Percentiles rank a stretch among this genome's conserved stretches.
Conservation (phyloP, 2,329 filamentous ascomycete species). For the Verticillium zaregamsianum region DNA sequence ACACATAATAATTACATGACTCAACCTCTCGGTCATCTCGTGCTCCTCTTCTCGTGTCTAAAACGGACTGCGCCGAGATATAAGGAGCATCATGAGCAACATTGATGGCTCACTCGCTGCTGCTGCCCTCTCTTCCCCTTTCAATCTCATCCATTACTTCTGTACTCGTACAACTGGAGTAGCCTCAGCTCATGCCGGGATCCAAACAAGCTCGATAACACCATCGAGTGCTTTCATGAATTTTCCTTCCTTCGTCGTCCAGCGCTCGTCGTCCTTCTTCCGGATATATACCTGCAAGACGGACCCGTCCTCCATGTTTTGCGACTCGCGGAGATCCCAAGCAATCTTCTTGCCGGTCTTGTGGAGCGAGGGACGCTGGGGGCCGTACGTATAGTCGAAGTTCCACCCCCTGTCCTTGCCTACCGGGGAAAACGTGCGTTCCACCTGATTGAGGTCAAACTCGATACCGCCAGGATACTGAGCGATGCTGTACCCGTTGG, state of each 20-base stretch:
- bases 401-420: conserved; percentile 26
- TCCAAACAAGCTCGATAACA: conserved; percentile 8
- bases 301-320: conserved; percentile 3
- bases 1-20: too few relatives aligned
- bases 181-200: neutral
- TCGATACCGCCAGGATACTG: neutral
- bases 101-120: too few relatives aligned
- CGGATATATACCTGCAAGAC: conserved; percentile 6
- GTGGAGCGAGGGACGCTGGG: conserved; percentile 21
- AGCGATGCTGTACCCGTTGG: conserved; percentile 38
- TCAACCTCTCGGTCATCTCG: too few relatives aligned
- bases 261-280: conserved; percentile 5
- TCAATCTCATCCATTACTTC: neutral
- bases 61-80: too few relatives aligned
- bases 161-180: neutral
- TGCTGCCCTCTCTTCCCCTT: too few relatives aligned
- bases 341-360: conserved; percentile 26
- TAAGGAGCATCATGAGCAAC: too few relatives aligned
- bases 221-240: conserved; percentile 5
- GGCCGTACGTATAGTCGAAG: conserved; percentile 23
- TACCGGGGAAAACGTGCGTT: conserved; percentile 24
- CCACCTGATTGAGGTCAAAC: conserved; percentile 6
- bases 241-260: neutral
- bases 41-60: too few relatives aligned
- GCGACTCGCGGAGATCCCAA: conserved; percentile 15